Base-by-base conservation (phyloP, 2,329 filamentous ascomycete species). In the Fusarium neocosmosporiellum region DNA sequence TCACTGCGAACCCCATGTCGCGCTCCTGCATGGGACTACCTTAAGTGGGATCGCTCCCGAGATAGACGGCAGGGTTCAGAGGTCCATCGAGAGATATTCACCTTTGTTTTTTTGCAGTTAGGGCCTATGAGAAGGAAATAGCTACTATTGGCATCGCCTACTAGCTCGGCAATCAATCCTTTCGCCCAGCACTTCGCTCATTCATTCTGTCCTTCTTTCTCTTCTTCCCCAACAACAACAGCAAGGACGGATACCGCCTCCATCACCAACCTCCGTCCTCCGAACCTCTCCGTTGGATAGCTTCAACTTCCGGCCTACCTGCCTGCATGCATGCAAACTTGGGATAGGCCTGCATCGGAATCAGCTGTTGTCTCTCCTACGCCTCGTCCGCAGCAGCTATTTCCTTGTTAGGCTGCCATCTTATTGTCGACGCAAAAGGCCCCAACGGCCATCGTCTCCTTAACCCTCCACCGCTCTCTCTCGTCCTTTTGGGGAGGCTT, bases 11-110 rank as follows among this genome's bases (percentile, higher is more conserved):
- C 71, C 63, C 74, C 72, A 65, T 69, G 68, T 63, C 73, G 27
- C 63, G 63, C 48, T 70, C 48, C 61, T 67, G 67, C 62, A 59
- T 69, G 62, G 65, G 66, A 70, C 46, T 74, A 63, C 75, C 74
- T 53, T 74, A 77, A 77, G 71, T 71, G 75, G 75, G 70, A 74
- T 77, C 75, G 72, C 70, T 65, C 64, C 75, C 75, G 75, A 74
- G 62, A 68, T 57, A 71, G 61, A 65, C 67, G 54, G 50, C 75
- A 76, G 75, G 75, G 67, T 60, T 63, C 55, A 29, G 37, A 43
- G 33, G 65, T 66, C 31, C 58, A 74, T 71, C 67, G 65, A 66
- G 46, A 66, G 37, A 65, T 27, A 60, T 66, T 61, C 61, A 61
- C 61, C 61, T 37, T 66, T 59, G 58, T 59, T 60, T 73, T 73